A percentile compares a stretch with the other conserved stretches of the same genome.
phyloP scores from a whole-genome alignment of 1,139 yeast genomes.

The Scheffersomyces cryptocercus region DNA sequence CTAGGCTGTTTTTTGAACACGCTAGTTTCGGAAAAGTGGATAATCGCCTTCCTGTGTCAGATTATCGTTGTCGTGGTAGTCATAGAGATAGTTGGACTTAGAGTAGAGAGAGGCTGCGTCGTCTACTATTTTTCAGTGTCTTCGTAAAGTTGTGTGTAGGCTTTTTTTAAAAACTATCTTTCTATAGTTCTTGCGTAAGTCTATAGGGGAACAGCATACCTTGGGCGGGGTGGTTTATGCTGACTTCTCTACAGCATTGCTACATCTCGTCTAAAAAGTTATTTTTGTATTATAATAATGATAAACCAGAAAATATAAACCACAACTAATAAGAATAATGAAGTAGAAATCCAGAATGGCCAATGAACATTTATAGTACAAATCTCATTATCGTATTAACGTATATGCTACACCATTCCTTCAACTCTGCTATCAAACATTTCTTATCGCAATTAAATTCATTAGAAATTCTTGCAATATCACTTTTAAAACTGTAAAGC shows the following conservation, averaged over 20 bases:
- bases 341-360: conserved; percentile 3
- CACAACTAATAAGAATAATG: background rate
- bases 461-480: conserved; percentile 1
- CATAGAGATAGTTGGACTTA: too few relatives aligned
- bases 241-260: background rate
- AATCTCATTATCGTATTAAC: background rate
- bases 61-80: too few relatives aligned
- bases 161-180: too few relatives aligned
- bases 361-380: conserved; percentile 10
- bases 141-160: too few relatives aligned
- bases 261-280: background rate
- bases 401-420: conserved; percentile 1
- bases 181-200: too few relatives aligned
- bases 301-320: conserved; percentile 1
- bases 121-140: too few relatives aligned
- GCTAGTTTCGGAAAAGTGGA: too few relatives aligned
- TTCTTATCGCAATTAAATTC: background rate
- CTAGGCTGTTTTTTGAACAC: too few relatives aligned
- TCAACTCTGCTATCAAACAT: background rate
- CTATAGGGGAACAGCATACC: too few relatives aligned
- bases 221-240: too few relatives aligned
- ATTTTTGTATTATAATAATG: background rate
- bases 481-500: conserved; percentile 82
- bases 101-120: too few relatives aligned
- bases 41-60: too few relatives aligned